Conservation (phyloP, 805 yeast species). For the Kluyveromyces siamensis region DNA sequence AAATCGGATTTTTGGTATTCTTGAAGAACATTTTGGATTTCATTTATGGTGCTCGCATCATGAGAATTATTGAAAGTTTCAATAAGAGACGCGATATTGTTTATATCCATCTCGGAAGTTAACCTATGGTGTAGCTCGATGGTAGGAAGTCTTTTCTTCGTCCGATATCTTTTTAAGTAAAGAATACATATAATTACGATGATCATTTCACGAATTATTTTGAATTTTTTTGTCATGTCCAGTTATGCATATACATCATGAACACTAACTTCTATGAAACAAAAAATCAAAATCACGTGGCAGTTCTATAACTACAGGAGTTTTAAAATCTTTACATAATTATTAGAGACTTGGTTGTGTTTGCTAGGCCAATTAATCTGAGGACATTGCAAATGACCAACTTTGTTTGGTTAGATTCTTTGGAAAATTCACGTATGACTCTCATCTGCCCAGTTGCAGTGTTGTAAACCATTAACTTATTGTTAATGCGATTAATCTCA, state of each 20-base stretch:
- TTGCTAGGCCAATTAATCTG: slow-evolving; percentile 36
- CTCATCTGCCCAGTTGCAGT: slow-evolving; percentile 17
- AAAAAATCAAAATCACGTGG: not conserved
- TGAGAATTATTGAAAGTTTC: slow-evolving; percentile 24
- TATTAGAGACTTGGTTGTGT: slow-evolving; percentile 23
- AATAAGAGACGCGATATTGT: slow-evolving; percentile 9
- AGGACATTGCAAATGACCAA: slow-evolving; percentile 33
- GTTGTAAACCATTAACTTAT: slow-evolving; percentile 18
- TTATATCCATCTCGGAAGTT: not conserved
- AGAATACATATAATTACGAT: not conserved
- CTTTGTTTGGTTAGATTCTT: slow-evolving; percentile 15
- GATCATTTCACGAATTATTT: not conserved
- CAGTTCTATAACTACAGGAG: not conserved
- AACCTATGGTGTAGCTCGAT: not conserved
- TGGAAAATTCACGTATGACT: slow-evolving; percentile 17
- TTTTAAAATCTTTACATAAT: slow-evolving; percentile 9
- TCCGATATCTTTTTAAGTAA: no score
- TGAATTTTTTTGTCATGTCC: no score
- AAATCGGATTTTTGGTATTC: slow-evolving; percentile 21
- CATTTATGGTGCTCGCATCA: slow-evolving; percentile 20
- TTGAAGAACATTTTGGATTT: slow-evolving; percentile 25
- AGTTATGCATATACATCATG: no score
- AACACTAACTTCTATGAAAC: not conserved
- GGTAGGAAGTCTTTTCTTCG: not conserved
- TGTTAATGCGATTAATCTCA: slow-evolving; percentile 15